Evolutionary conservation across 495 filamentous ascomycete species (phyloP).

Genomic region (Aspergillus conjunctus): DNA sequence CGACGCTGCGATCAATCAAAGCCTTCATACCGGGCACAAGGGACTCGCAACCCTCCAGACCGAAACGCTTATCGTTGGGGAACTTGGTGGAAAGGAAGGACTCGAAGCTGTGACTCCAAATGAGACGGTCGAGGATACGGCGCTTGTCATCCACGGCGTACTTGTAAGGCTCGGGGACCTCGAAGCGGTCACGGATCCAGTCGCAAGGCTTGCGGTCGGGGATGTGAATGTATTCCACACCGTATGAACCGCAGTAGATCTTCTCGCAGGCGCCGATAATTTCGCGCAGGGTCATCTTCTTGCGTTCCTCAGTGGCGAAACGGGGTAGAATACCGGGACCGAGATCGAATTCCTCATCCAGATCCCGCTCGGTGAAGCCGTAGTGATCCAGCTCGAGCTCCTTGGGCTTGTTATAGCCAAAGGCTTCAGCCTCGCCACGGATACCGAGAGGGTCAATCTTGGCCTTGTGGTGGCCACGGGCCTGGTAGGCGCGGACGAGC

Average conservation of each 20-base stretch:
- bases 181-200: slow-evolving; percentile 92
- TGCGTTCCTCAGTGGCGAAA: slow-evolving; percentile 81
- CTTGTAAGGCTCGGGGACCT: slow-evolving; percentile 91
- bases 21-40: slow-evolving; percentile 99
- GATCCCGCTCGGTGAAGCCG: slow-evolving; percentile 89
- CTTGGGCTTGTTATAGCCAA: slow-evolving; percentile 85
- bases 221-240: slow-evolving; percentile 98
- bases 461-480: slow-evolving; percentile 96
- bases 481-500: slow-evolving; percentile 94
- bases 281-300: slow-evolving; percentile 95
- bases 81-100: slow-evolving; percentile 93
- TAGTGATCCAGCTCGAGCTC: slow-evolving; percentile 93
- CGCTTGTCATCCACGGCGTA: slow-evolving; percentile 98
- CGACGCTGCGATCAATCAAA: slow-evolving; percentile 94
- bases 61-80: slow-evolving; percentile 99
- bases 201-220: slow-evolving; percentile 97
- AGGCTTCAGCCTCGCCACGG: slow-evolving; percentile 78
- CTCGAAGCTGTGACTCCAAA: slow-evolving; percentile 98
- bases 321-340: slow-evolving; percentile 95
- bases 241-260: slow-evolving; percentile 95
- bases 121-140: slow-evolving; percentile 92
- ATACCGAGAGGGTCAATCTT: slow-evolving; percentile 96
- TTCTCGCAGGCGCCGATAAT: slow-evolving; percentile 92
- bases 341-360: slow-evolving; percentile 87
- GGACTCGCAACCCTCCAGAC: slow-evolving; percentile 93